Evolutionary conservation across 2,329 filamentous ascomycete genomes (phyloP), one percentile per base, ranked within the genome.

Genomic region (Polychaeton citri): DNA sequence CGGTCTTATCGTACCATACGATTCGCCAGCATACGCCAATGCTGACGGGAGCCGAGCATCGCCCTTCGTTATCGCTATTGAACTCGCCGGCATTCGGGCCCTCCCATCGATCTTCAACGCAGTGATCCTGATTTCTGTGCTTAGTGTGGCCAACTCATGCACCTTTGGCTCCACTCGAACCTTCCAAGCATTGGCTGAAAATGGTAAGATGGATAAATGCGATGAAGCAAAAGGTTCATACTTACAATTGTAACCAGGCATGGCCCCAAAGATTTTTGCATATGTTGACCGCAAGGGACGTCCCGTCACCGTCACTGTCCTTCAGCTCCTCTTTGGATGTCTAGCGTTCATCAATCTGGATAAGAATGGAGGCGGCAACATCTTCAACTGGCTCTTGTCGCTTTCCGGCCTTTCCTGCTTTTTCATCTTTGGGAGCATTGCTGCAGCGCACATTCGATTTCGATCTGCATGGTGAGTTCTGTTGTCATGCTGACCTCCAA

Each of bases 371-470:
- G 65, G 64, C 15, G 59, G 65, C 21, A 28, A 28, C 24, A 74
- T 83, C 6, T 81, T 93, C 43, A 68, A 72, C 49, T 93, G 86
- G 85, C 72, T 93, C 53, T 68, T 81, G 31, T 71, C 79, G 40
- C 68, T 84, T 36, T 81, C 78, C 1, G 80, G 76, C 35, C 68
- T 85, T 18, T 79, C 77, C 7, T 76, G 71, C 33, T 71, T 84
- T 51, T 83, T 87, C 63, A 85, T 80, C 12, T 87, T 81, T 79
- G 74, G 71, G 36, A 81, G 81, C 45, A 87, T 94, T 55, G 90
- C 84, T 55, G 62, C 92, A 9, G 74, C 80, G 18, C 87, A 95
- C 60, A 92, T 95, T 53, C 84, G 86, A 38, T 95, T 95, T 71
- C 83, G 87, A 20, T 34, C 19, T 18, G 83, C 79, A 13, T 92